Conservation (phyloP, 2,329 filamentous ascomycete genomes). For the Aureobasidium pullulans region DNA sequence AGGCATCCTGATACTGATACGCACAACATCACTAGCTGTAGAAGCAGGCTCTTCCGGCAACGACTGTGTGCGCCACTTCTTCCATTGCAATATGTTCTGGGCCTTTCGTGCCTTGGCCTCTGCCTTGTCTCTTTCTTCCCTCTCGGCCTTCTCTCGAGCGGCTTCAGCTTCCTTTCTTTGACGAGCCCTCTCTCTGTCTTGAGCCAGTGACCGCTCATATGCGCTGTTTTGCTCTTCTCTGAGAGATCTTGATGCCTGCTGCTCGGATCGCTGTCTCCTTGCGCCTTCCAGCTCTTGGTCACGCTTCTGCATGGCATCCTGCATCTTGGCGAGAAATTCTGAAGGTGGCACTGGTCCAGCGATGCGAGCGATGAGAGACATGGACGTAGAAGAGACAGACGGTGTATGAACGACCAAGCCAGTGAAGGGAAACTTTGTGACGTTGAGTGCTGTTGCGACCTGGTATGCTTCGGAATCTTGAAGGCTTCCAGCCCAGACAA, state of each 20-base stretch:
- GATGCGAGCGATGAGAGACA: conserved; percentile 81
- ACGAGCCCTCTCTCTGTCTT: conserved; percentile 76
- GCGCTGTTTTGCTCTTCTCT: conserved; percentile 87
- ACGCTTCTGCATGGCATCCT: conserved; percentile 65
- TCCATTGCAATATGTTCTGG: conserved; percentile 62
- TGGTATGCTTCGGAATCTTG: conserved; percentile 92
- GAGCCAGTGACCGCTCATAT: conserved; percentile 84
- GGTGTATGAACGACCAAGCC: conserved; percentile 83
- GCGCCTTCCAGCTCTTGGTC: conserved; percentile 66
- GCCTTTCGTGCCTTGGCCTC: conserved; percentile 52
- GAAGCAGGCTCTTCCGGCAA: conserved; percentile 61
- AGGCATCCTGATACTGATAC: conserved; percentile 56
- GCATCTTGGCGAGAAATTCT: conserved; percentile 70
- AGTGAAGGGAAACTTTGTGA: conserved; percentile 88
- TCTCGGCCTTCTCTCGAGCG: conserved; percentile 53
- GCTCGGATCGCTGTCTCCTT: conserved; percentile 68
- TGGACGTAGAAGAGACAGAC: conserved; percentile 72
- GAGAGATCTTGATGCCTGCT: conserved; percentile 71
- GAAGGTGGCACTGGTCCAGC: conserved; percentile 62
- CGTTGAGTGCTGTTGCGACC: conserved; percentile 76
- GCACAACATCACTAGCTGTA: conserved; percentile 60
- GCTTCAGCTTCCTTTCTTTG: conserved; percentile 68
- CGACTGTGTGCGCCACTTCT: conserved; percentile 64
- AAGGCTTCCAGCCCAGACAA: conserved; percentile 90
- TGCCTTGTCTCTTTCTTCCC: conserved; percentile 57